phyloP scores from a whole-genome alignment of 306 rosid genomes.

The Castanea crenata region DNA sequence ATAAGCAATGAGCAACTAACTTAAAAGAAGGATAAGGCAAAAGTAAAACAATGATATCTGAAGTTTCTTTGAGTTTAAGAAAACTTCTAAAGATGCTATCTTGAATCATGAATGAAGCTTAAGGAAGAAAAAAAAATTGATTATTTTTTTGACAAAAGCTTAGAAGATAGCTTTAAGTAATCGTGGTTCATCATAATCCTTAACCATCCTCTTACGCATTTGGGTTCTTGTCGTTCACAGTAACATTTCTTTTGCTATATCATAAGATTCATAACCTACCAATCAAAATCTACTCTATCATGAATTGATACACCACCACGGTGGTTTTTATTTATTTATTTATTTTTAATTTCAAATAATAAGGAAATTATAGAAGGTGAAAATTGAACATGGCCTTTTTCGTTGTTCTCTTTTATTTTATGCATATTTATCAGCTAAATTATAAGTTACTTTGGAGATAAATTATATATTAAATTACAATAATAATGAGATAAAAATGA shows the following conservation, averaged over 20 bases:
- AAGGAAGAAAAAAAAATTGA: background rate
- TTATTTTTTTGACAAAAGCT: background rate
- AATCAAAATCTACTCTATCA: background rate
- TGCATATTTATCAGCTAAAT: no score
- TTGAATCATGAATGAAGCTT: background rate
- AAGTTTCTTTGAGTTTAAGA: constrained; percentile 44
- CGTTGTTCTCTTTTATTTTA: no score
- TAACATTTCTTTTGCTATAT: background rate
- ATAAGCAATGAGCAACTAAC: background rate
- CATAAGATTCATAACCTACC: background rate
- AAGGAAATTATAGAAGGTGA: no score
- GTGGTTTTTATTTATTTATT: no score
- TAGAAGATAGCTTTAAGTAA: constrained; percentile 21
- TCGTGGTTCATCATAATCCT: background rate
- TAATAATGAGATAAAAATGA: no score
- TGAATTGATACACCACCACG: background rate
- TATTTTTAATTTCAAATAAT: no score
- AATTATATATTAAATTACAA: no score
- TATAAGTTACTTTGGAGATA: no score
- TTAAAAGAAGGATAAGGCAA: background rate
- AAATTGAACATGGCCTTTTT: no score
- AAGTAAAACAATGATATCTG: constrained; percentile 5
- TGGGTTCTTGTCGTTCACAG: background rate
- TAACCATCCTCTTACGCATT: background rate
- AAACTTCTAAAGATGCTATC: constrained; percentile 26